A percentile compares a stretch with the other conserved stretches of the same genome.
These are phyloP conservation scores for Sporothrix euskadiensis DNA, from an alignment of 2,329 filamentous ascomycete species.

Conservation along the genomic window DNA sequence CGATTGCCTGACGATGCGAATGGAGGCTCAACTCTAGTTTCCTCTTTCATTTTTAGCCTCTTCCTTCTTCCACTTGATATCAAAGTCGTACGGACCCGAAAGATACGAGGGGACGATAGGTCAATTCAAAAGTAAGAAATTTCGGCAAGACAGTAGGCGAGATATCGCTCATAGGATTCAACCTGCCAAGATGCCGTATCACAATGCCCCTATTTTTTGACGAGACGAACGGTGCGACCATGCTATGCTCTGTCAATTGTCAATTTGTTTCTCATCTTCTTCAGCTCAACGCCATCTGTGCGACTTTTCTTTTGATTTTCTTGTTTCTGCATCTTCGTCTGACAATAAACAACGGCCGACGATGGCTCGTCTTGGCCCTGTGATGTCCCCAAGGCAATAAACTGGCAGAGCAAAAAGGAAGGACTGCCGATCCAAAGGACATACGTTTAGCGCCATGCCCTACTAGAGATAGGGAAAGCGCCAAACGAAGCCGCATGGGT, in stretches of 20 bases:
- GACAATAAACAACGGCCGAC: background rate
- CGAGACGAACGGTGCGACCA: background rate
- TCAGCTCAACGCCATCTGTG: background rate
- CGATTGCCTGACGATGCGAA: background rate
- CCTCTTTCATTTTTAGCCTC: background rate
- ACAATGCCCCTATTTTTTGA: background rate
- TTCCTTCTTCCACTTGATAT: background rate
- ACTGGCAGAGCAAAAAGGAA: background rate
- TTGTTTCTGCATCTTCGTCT: background rate
- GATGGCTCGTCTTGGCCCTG: background rate
- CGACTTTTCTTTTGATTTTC: background rate
- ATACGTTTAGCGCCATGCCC: background rate
- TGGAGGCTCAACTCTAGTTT: constrained; percentile 4
- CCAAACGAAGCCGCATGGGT: background rate
- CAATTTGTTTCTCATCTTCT: background rate
- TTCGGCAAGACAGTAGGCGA: background rate
- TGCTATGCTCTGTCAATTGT: no score
- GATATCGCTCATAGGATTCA: background rate
- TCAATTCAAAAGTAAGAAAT: no score
- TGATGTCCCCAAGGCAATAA: background rate
- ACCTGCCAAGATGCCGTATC: constrained; percentile 3
- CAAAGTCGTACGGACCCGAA: background rate
- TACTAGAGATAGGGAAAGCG: background rate
- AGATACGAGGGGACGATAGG: background rate
- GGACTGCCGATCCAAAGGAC: background rate